These are phyloP conservation scores for Moesziomyces sp. DNA, from an alignment of 1,284 basidiomycete species.

Conservation along the genomic window DNA sequence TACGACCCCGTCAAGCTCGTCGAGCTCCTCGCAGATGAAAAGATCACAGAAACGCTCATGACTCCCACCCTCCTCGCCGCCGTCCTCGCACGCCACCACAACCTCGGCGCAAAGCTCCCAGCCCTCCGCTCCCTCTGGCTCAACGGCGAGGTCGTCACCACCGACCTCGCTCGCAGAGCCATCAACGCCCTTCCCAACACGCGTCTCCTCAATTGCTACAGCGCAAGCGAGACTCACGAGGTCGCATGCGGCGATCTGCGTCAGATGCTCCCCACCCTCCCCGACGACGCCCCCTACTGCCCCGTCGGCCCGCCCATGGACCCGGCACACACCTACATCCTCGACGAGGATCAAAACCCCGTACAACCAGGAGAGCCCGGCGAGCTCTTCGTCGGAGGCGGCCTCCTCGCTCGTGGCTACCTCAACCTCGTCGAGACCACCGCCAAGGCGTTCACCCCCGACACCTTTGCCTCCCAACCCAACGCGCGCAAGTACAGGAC, in stretches of 20 bases:
- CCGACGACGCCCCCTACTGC: conserved; percentile 43
- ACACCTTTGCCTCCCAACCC: conserved; percentile 30
- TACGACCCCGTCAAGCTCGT: conserved; percentile 65
- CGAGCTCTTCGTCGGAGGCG: conserved; percentile 65
- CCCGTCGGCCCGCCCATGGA: conserved; percentile 64
- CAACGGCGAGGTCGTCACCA: conserved; percentile 67
- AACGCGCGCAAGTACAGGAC: conserved; percentile 63
- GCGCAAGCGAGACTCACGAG: conserved; percentile 67
- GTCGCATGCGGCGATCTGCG: conserved; percentile 62
- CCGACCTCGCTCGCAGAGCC: conserved; percentile 60
- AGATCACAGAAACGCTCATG: conserved; percentile 67
- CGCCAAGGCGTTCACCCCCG: conserved; percentile 57
- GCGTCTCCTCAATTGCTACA: conserved; percentile 66
- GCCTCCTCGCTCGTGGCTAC: conserved; percentile 63
- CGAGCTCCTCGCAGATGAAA: conserved; percentile 48
- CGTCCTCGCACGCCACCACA: conserved; percentile 60
- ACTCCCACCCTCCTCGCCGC: conserved; percentile 65
- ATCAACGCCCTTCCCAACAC: conserved; percentile 58
- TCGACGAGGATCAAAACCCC: conserved; percentile 56
- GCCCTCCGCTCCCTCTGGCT: conserved; percentile 63
- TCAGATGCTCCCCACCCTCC: conserved; percentile 32
- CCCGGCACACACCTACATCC: conserved; percentile 58
- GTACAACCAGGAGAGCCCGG: conserved; percentile 55
- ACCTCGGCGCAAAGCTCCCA: conserved; percentile 50
- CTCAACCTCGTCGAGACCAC: conserved; percentile 64